A percentile compares a stretch with the other conserved stretches of the same genome.
Evolutionary conservation across 768 basidiomycete genomes (phyloP).

Genomic region (Peribolospora baueri): DNA sequence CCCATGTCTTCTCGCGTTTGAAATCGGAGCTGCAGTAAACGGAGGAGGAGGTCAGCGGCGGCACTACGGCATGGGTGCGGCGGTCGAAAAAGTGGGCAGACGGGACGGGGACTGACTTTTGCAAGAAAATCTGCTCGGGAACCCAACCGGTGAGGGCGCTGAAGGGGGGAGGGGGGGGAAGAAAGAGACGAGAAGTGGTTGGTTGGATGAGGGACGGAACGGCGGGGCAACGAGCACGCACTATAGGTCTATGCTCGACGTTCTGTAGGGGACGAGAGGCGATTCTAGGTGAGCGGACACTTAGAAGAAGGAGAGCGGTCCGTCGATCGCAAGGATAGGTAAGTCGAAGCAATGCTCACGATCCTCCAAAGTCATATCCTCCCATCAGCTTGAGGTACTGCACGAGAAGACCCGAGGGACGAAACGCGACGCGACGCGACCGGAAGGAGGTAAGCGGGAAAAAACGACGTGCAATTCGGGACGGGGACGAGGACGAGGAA

Average conservation of each 20-base stretch:
- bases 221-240: not conserved
- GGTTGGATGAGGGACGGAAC: not conserved
- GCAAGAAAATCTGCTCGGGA: slow-evolving; percentile 2
- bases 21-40: not conserved
- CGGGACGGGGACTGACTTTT: not conserved
- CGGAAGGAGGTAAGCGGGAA: not conserved
- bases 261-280: not conserved
- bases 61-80: no score
- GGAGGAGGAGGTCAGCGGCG: no score
- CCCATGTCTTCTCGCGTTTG: slow-evolving; percentile 3
- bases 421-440: not conserved
- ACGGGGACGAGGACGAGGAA: no score
- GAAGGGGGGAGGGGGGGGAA: no score
- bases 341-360: not conserved
- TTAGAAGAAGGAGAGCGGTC: not conserved
- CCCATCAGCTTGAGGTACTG: slow-evolving; percentile 7
- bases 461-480: not conserved
- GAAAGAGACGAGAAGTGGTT: not conserved
- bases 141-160: slow-evolving; percentile 9
- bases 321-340: not conserved
- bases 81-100: no score
- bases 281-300: not conserved
- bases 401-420: not conserved
- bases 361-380: slow-evolving; percentile 8
- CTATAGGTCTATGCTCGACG: slow-evolving; percentile 9